Conservation (phyloP, 1,284 basidiomycete genomes). For the Sporisorium graminicola region DNA sequence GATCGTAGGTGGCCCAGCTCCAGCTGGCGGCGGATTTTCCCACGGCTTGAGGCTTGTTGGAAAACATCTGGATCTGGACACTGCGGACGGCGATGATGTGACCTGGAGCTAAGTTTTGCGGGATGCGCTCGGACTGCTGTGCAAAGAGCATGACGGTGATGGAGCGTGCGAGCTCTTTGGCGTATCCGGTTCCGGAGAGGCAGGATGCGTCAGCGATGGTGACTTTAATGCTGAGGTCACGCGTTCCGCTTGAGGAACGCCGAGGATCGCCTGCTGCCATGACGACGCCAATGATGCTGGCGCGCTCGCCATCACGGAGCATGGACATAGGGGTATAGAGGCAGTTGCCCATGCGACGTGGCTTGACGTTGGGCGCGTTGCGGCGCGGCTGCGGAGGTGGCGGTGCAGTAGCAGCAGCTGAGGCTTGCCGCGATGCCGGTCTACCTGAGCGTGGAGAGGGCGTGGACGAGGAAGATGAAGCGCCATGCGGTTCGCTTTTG, state of each 20-base stretch:
- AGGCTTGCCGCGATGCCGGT: constrained; percentile 20
- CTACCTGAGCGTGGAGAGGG: constrained; percentile 14
- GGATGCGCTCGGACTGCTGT: constrained; percentile 31
- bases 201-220: constrained; percentile 47
- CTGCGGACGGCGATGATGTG: constrained; percentile 43
- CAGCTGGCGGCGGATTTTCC: constrained; percentile 33
- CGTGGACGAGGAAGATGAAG: constrained; percentile 13
- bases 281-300: constrained; percentile 54
- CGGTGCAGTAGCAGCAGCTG: background rate
- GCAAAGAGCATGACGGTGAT: constrained; percentile 52
- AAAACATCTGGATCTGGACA: constrained; percentile 48
- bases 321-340: constrained; percentile 52
- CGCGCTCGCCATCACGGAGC: constrained; percentile 39
- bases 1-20: constrained; percentile 49
- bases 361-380: constrained; percentile 48
- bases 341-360: constrained; percentile 48
- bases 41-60: constrained; percentile 40
- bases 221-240: constrained; percentile 46
- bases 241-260: constrained; percentile 38
- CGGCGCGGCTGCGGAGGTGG: constrained; percentile 8
- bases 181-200: constrained; percentile 43
- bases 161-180: constrained; percentile 33
- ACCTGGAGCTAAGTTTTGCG: constrained; percentile 25
- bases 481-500: constrained; percentile 27
- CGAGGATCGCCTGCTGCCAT: constrained; percentile 42